Conservation (phyloP, 2,329 filamentous ascomycete species). For the Samsoniella hepiali region DNA sequence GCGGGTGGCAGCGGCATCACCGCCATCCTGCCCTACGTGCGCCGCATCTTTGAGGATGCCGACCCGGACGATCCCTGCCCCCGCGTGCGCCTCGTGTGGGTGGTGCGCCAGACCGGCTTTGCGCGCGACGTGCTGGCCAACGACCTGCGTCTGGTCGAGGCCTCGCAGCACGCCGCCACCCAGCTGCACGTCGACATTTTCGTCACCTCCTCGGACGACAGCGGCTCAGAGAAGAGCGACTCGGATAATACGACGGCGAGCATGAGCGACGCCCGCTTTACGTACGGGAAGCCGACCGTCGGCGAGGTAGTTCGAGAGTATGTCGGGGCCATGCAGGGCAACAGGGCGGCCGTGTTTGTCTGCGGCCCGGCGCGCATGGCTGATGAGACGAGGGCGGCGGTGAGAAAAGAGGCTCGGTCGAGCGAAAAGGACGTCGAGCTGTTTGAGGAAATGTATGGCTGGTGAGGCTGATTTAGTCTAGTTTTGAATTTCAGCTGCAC, state of each 20-base stretch:
- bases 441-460: conserved; percentile 34
- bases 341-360: conserved; percentile 32
- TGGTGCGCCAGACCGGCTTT: conserved; percentile 31
- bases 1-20: conserved; percentile 38
- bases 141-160: conserved; percentile 26
- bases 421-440: conserved; percentile 27
- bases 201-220: conserved; percentile 21
- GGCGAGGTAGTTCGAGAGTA: conserved; percentile 29
- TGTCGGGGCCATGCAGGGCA: conserved; percentile 20
- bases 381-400: conserved; percentile 33
- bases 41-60: conserved; percentile 24
- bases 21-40: conserved; percentile 32
- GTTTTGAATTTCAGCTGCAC: not conserved
- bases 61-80: conserved; percentile 15
- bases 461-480: conserved; percentile 21
- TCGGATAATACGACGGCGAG: conserved; percentile 10
- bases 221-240: conserved; percentile 11
- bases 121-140: conserved; percentile 29
- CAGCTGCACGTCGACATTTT: conserved; percentile 28
- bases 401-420: conserved; percentile 27
- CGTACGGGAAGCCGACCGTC: conserved; percentile 28
- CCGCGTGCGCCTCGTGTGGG: conserved; percentile 32
- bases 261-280: conserved; percentile 16
- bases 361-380: conserved; percentile 38
- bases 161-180: conserved; percentile 24